Evolutionary conservation across 192 early-diverging fungal species (phyloP).

Genomic region (Coemansia sp.): DNA sequence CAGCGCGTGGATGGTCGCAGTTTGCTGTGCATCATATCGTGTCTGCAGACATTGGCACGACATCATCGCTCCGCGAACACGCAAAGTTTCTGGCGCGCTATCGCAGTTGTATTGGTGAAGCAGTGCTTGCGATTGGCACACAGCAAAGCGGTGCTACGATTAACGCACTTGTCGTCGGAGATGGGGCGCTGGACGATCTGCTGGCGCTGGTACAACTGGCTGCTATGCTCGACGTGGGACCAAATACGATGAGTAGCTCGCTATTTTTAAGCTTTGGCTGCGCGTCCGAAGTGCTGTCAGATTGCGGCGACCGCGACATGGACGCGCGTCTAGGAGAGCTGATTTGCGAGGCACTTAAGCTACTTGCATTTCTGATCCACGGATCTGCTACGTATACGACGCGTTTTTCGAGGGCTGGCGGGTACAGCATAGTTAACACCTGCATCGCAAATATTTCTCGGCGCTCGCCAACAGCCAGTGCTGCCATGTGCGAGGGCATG

Average conservation of each 20-base stretch:
- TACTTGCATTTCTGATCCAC: conserved; percentile 39
- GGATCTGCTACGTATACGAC: conserved; percentile 3
- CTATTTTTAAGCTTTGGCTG: conserved; percentile 13
- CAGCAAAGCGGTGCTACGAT: conserved; percentile 1
- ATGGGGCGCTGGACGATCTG: conserved; percentile 14
- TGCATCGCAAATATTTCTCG: conserved; percentile 8
- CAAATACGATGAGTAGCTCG: background rate
- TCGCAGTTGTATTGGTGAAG: conserved; percentile 15
- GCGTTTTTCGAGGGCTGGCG: conserved; percentile 10
- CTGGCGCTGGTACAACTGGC: conserved; percentile 24
- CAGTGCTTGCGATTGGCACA: conserved; percentile 7
- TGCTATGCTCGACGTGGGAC: conserved; percentile 12
- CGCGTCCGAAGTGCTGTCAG: background rate
- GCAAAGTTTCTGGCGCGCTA: conserved; percentile 9
- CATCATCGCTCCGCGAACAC: conserved; percentile 7
- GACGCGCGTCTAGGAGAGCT: conserved; percentile 12
- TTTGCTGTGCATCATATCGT: conserved; percentile 17
- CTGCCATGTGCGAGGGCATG: conserved; percentile 21
- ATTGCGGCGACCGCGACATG: background rate
- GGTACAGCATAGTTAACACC: conserved; percentile 14
- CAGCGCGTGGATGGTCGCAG: conserved; percentile 14
- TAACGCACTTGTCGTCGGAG: conserved; percentile 2
- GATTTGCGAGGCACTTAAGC: conserved; percentile 17
- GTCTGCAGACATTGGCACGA: conserved; percentile 10
- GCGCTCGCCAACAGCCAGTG: background rate